Evolutionary conservation across 1,139 yeast species (phyloP), one percentile per base, ranked within the genome.

Genomic region (Hemisphaericaspora xylanilytica): DNA sequence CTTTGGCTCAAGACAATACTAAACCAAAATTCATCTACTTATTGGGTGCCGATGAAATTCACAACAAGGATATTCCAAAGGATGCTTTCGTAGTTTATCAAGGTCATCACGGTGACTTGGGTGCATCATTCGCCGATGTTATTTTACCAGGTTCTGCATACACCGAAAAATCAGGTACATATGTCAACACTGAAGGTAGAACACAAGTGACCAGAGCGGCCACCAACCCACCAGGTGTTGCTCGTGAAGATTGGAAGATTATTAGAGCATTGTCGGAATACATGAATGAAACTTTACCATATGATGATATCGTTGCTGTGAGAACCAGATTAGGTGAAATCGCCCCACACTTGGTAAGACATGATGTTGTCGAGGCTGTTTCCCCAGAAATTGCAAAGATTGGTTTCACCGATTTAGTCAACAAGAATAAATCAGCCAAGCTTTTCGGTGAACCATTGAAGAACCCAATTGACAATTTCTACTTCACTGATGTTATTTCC

Each of bases 191-290:
- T 34, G 96, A 87, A 67, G 96, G 96, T 51, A 81, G 96, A 61
- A 79, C 89, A 10, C 96, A 87, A 70, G 67, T 75, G 43, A 85
- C 95, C 3, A 78, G 94, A 52, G 95, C 96, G 36, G 94, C 95
- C 29, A 82, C 88, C 17, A 86, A 84, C 47, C 83, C 95, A n/a
- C 95, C 95, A 38, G 95, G 94, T 29, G 85, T 79, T 39, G 95
- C 95, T 32, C 83, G 96, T 61, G 95, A 87, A 65, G 96, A 87
- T 66, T 87, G 96, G 96, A 83, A 84, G 70, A 83, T 87, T 49
- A 65, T 87, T 53, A 80, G 94, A 64, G 96, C 95, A 8, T 75
- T 85, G 43, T 79, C 87, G 38, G 95, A 87, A 64, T 86, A 84
- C 59, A 70, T 87, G 53, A 81, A 80, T 39, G 77, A 76, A 30